Evolutionary conservation across 352 stramenopile species (phyloP), one percentile per base, ranked within the genome.

Genomic region (Pythium phragmiticola): DNA sequence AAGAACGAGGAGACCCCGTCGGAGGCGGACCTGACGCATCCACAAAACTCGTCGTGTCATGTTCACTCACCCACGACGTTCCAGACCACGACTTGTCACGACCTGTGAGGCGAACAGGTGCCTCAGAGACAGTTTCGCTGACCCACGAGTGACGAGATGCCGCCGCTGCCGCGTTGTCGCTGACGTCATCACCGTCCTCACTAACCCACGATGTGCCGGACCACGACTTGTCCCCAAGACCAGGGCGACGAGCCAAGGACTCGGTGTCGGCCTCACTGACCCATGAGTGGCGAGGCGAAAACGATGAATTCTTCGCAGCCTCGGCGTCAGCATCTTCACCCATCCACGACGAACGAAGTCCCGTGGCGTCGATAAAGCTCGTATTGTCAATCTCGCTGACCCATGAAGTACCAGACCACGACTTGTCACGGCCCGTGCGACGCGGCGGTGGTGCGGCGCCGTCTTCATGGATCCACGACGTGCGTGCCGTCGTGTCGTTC

Each of bases 41-140:
- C 2, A 41, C 57, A 42, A 57, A 53, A 23, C 55, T 61, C 3
- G 53, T 60, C n/a, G 51, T 52, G 0, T 61, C 55, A 5, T 67
- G 39, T 34, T 70, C 63, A 37, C 63, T 70, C n/a, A 70, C 56
- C 63, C 56, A 70, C 21, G 63, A 70, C 2, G 47, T 62, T 7
- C 55, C 46, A 6, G 56, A 62, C 49, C 56, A 63, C 42, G 63
- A 60, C 26, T 58, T 68, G 26, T 61, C 55, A 17, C 55, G 55
- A 14, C 55, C 55, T 17, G 28, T 53, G 1, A 39, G 30, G 12
- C 55, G 55, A 37, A 19, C 51, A 47, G 33, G 51, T 26, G 51
- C 39, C n/a, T 58, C 33, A 6, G 16, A 21, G 7, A 19, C 49
- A 12, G 33, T 36, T 56, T 56, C 49, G 16, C 49, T 56, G 26